Evolutionary conservation across 2,329 filamentous ascomycete genomes (phyloP).

Genomic region (Alternaria novae-zelandiae): DNA sequence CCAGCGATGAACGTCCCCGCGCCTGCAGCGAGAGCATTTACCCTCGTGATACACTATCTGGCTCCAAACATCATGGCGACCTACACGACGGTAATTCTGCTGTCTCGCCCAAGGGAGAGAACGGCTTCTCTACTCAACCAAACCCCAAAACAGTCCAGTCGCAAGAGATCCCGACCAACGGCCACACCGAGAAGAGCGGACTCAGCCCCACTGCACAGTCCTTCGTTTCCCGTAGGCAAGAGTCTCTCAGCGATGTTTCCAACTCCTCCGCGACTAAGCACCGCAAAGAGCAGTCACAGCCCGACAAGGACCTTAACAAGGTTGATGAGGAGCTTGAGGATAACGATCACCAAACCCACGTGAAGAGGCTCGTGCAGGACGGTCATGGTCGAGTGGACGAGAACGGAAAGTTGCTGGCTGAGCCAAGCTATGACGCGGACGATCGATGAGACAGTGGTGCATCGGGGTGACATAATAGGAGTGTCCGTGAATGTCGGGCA

Average conservation of each 20-base stretch:
- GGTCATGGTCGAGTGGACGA: neutral
- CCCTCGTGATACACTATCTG: slow-evolving; percentile 35
- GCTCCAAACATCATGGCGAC: slow-evolving; percentile 38
- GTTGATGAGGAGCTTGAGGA: neutral
- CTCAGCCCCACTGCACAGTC: slow-evolving; percentile 38
- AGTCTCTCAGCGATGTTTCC: slow-evolving; percentile 22
- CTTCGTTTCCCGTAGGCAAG: slow-evolving; percentile 8
- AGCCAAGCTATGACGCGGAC: neutral
- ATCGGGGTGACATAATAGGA: neutral
- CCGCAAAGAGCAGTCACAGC: slow-evolving; percentile 9
- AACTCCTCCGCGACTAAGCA: slow-evolving; percentile 12
- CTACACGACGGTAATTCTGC: slow-evolving; percentile 33
- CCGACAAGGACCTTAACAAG: neutral
- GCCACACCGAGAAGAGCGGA: slow-evolving; percentile 23
- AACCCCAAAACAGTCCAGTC: slow-evolving; percentile 40
- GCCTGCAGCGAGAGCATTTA: slow-evolving; percentile 16
- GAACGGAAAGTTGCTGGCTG: neutral
- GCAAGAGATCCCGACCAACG: slow-evolving; percentile 37
- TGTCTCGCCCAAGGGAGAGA: slow-evolving; percentile 41
- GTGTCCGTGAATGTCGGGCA: neutral
- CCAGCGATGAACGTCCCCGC: slow-evolving; percentile 5
- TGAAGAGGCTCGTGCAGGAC: neutral
- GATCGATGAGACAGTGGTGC: too few relatives aligned
- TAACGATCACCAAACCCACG: neutral
- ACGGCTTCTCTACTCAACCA: slow-evolving; percentile 40